Evolutionary conservation across 441 rosid species (phyloP).

Genomic region (Gossypium schwendimanii): DNA sequence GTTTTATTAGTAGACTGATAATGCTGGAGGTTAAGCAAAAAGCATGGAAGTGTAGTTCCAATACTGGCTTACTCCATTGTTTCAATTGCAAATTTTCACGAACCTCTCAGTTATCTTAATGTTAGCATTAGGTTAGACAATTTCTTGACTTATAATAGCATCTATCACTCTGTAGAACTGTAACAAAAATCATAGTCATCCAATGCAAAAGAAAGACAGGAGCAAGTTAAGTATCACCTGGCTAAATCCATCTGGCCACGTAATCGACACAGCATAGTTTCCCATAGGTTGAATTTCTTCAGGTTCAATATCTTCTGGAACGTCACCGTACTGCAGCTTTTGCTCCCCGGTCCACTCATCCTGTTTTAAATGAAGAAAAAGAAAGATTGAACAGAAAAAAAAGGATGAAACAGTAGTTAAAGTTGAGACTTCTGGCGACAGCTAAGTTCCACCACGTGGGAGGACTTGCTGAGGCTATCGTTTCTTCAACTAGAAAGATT

Average conservation of each 20-base stretch:
- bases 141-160: not conserved
- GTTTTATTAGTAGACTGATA: no score
- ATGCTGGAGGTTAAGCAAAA: no score
- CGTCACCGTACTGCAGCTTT: constrained; percentile 58
- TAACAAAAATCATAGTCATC: constrained; percentile 10
- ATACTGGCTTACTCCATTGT: not conserved
- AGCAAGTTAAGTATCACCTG: constrained; percentile 41
- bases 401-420: not conserved
- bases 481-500: not conserved
- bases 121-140: not conserved
- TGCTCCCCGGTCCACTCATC: constrained; percentile 96
- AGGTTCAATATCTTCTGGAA: constrained; percentile 86
- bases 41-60: not conserved
- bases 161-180: not conserved
- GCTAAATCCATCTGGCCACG: constrained; percentile 93
- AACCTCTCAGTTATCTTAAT: not conserved
- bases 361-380: constrained; percentile 27
- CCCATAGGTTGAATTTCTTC: constrained; percentile 90
- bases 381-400: not conserved
- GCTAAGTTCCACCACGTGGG: not conserved
- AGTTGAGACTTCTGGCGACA: not conserved
- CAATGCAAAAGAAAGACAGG: not conserved
- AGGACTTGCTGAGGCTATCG: not conserved
- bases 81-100: no score
- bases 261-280: constrained; percentile 84